Evolutionary conservation across 2,329 filamentous ascomycete genomes (phyloP).

Genomic region (Apiospora arundinis): DNA sequence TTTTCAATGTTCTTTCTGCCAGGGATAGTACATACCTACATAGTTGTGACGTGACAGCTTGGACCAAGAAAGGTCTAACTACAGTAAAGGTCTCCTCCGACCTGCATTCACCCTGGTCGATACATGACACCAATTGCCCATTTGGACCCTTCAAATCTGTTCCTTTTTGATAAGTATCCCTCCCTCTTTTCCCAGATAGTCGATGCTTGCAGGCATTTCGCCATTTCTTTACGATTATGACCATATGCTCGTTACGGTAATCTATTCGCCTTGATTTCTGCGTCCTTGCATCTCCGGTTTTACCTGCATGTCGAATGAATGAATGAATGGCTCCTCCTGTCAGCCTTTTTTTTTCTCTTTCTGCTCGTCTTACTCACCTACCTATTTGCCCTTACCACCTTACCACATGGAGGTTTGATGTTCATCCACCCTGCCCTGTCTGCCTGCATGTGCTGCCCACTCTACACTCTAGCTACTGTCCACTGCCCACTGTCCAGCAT

Average conservation of each 20-base stretch:
- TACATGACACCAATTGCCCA: background rate
- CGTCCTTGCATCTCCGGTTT: conserved; percentile 8
- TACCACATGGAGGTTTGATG: background rate
- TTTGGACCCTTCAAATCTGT: conserved; percentile 14
- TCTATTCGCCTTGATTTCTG: conserved; percentile 5
- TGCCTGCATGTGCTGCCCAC: too few relatives aligned
- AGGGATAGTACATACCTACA: background rate
- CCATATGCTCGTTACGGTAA: conserved; percentile 9
- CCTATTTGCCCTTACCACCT: background rate
- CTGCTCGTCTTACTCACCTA: background rate
- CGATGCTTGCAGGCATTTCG: conserved; percentile 13
- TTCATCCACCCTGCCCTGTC: background rate
- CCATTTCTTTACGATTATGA: conserved; percentile 18
- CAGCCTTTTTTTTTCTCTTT: background rate
- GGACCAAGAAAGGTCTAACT: background rate
- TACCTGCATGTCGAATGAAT: background rate
- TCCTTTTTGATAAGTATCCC: conserved; percentile 4
- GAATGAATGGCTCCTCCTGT: background rate
- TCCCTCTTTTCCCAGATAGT: conserved; percentile 16
- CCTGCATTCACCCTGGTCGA: conserved; percentile 2
- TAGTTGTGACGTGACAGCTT: background rate
- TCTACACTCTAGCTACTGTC: too few relatives aligned
- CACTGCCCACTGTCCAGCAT: background rate
- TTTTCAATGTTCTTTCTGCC: too few relatives aligned
- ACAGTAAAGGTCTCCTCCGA: conserved; percentile 4